Conservation (phyloP, 257 asterid genomes). For the Anisodus acutangulus region DNA sequence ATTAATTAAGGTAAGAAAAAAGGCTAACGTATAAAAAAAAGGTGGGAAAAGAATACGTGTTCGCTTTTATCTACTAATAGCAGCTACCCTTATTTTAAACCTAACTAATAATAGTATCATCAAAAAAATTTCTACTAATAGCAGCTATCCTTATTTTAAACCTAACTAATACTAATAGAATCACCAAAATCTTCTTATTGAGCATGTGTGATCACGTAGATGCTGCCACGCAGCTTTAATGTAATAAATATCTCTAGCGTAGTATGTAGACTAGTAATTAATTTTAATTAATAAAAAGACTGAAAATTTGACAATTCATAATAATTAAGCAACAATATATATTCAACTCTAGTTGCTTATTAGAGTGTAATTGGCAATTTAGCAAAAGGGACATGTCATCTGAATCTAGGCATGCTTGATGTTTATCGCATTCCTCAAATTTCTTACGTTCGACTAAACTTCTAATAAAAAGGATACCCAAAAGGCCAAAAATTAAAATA, state of each 20-base stretch:
- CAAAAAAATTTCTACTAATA: not conserved
- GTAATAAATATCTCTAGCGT: not conserved
- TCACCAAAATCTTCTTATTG: not conserved
- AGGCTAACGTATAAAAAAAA: too few species aligned
- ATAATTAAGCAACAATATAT: not conserved
- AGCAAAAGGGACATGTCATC: not conserved
- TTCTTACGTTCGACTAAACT: not conserved
- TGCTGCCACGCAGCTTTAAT: constrained; percentile 20
- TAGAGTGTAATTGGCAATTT: not conserved
- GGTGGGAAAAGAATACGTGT: not conserved
- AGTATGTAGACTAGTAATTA: not conserved
- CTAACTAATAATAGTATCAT: not conserved
- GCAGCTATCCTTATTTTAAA: not conserved
- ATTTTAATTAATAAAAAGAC: not conserved
- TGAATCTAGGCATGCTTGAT: not conserved
- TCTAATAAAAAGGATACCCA: not conserved
- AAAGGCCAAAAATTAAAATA: not conserved
- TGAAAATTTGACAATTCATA: not conserved
- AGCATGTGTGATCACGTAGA: not conserved
- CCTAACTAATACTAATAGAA: not conserved
- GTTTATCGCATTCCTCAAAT: not conserved
- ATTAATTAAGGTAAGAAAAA: too few species aligned
- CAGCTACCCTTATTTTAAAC: not conserved
- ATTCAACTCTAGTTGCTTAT: not conserved
- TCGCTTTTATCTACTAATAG: not conserved